A percentile compares a stretch with the other conserved stretches of the same genome.
Conservation (phyloP, 1,284 basidiomycete species). For the Rhodotorula glutinis region DNA sequence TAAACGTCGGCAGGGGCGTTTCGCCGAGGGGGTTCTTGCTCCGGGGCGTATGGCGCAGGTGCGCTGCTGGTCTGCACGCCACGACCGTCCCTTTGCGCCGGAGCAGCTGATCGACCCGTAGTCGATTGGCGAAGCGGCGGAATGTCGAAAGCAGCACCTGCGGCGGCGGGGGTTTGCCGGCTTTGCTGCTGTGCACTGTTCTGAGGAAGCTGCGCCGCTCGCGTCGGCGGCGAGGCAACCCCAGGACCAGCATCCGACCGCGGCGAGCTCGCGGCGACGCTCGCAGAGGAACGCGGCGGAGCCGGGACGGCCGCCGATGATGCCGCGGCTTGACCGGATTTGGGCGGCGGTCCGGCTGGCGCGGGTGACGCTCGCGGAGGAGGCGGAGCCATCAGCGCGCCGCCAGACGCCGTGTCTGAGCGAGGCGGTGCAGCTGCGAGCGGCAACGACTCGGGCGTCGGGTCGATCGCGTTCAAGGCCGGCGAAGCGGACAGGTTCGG, state of each 20-base stretch:
- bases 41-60: background rate
- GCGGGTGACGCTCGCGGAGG: background rate
- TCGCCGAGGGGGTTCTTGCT: conserved; percentile 2
- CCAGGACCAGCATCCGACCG: background rate
- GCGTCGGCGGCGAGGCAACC: conserved; percentile 7
- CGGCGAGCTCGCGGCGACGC: conserved; percentile 7
- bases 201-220: background rate
- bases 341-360: background rate
- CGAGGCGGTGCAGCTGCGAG: background rate
- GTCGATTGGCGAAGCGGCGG: conserved; percentile 16
- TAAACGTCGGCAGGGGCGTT: background rate
- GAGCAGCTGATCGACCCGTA: background rate
- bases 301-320: background rate
- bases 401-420: background rate
- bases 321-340: background rate
- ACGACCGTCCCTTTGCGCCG: no score
- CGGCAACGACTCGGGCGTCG: conserved; percentile 5
- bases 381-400: background rate
- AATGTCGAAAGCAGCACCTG: conserved; percentile 21
- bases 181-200: background rate
- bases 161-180: background rate
- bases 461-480: background rate
- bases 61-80: no score
- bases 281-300: background rate
- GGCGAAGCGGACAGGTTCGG: background rate